Evolutionary conservation across 306 rosid genomes (phyloP).

Genomic region (Mimosa bimucronata): DNA sequence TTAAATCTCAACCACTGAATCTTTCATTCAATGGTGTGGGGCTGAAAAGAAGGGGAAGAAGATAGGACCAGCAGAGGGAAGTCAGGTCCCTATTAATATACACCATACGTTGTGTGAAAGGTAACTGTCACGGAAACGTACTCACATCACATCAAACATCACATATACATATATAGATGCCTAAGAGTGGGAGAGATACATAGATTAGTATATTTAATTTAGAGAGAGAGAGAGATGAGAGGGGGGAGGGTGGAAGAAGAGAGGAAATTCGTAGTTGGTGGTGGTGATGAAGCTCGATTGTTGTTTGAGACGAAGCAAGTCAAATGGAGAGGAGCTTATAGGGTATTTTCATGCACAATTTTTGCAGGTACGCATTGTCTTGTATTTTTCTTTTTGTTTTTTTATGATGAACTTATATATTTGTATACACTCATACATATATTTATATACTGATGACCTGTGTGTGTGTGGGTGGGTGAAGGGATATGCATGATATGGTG

Average conservation of each 20-base stretch:
- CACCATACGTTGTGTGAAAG: neutral
- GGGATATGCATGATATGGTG: conserved; percentile 49
- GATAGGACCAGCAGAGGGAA: no score
- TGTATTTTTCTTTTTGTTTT: neutral
- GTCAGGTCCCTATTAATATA: no score
- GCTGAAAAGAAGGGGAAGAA: no score
- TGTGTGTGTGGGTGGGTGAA: no score
- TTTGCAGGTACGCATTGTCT: conserved; percentile 15
- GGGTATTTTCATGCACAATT: conserved; percentile 46
- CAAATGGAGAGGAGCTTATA: conserved; percentile 36
- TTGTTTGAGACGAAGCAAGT: conserved; percentile 53
- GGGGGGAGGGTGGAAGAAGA: neutral
- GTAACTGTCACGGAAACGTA: neutral
- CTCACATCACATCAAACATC: neutral
- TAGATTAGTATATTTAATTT: no score
- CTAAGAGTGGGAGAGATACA: no score
- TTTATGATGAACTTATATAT: neutral
- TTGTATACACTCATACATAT: no score
- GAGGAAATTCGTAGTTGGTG: neutral
- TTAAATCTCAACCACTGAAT: no score
- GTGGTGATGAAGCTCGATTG: neutral
- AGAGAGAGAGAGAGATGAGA: neutral
- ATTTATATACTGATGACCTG: neutral
- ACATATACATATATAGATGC: neutral
- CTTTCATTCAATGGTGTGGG: no score